Percentiles rank a stretch among this genome's conserved stretches.
Conservation (phyloP, 441 rosid species). For the Pelargonium cotyledonis region DNA sequence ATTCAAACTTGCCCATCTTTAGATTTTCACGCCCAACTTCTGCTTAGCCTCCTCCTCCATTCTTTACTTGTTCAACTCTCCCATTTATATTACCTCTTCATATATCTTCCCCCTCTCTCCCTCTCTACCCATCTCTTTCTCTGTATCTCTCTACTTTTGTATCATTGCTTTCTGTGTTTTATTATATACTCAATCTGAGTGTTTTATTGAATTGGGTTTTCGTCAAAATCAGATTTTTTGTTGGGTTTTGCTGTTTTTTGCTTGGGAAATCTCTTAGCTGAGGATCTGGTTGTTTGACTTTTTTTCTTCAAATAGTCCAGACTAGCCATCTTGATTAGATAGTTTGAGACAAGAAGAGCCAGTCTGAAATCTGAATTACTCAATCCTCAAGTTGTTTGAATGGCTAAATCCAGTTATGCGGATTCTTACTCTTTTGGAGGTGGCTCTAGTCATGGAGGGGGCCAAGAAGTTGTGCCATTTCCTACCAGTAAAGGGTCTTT, state of each 20-base stretch:
- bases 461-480: too few species aligned
- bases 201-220: background rate
- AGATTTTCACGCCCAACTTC: too few species aligned
- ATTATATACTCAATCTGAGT: background rate
- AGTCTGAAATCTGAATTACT: too few species aligned
- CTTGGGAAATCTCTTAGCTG: background rate
- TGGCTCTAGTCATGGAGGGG: too few species aligned
- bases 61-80: too few species aligned
- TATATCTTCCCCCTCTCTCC: background rate
- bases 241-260: background rate
- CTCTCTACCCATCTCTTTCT: background rate
- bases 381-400: too few species aligned
- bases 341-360: too few species aligned
- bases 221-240: background rate
- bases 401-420: too few species aligned
- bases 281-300: slow-evolving; percentile 1
- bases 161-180: background rate
- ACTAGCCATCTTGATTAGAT: background rate
- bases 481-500: slow-evolving; percentile 35
- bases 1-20: background rate
- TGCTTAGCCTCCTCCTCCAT: too few species aligned
- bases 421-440: too few species aligned
- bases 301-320: background rate
- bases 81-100: too few species aligned
- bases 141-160: background rate